Conservation (phyloP, 352 stramenopile genomes). For the Pythium monospermum region DNA sequence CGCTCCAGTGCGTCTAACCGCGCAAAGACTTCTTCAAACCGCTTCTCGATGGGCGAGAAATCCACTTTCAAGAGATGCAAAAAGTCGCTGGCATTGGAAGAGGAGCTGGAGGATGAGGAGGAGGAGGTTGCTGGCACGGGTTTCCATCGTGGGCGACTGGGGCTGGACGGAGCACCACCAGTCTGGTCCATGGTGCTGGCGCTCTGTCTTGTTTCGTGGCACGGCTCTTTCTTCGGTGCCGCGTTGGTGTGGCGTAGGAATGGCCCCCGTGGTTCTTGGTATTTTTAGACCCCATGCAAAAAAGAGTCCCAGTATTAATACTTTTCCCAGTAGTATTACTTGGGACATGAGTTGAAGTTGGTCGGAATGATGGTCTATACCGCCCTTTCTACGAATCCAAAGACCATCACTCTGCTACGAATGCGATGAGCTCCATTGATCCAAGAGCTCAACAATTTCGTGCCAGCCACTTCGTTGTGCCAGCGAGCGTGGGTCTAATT, state of each 20-base stretch:
- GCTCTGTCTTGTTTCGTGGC: not conserved
- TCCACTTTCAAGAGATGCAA: conserved; percentile 18
- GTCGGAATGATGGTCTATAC: too few relatives aligned
- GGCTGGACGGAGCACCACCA: not conserved
- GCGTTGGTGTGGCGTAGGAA: too few relatives aligned
- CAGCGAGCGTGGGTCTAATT: conserved; percentile 35
- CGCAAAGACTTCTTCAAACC: conserved; percentile 45
- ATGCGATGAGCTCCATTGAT: too few relatives aligned
- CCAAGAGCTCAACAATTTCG: conserved; percentile 5
- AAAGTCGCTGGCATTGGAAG: not conserved
- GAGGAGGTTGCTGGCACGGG: not conserved
- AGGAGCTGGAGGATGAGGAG: not conserved
- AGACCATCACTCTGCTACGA: too few relatives aligned
- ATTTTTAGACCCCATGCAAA: too few relatives aligned
- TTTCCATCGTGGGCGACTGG: not conserved
- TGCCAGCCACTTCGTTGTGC: conserved; percentile 28
- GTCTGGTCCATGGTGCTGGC: not conserved
- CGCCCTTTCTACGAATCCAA: too few relatives aligned
- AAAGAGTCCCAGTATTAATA: too few relatives aligned
- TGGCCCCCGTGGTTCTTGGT: too few relatives aligned
- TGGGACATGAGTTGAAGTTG: too few relatives aligned
- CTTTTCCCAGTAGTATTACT: too few relatives aligned
- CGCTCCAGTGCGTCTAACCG: conserved; percentile 38
- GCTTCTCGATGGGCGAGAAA: conserved; percentile 39
- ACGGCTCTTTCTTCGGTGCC: too few relatives aligned